These are phyloP conservation scores for Caulochytrium protostelioides DNA, from an alignment of 371 early-diverging fungal genomes.

Conservation along the genomic window DNA sequence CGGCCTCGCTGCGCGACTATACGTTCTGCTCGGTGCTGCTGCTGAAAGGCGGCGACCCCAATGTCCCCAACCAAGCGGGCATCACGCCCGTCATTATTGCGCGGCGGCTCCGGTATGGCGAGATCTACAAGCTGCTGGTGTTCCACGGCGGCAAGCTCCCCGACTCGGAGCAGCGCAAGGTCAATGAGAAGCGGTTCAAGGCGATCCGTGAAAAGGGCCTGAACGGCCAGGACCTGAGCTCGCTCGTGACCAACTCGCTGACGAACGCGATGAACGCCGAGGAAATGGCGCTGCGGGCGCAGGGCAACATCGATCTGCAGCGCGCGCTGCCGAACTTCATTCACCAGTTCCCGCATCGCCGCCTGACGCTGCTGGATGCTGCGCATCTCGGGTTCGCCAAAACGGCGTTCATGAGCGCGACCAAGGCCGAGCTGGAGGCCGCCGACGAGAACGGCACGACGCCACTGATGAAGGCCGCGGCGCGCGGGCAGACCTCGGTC, in stretches of 20 bases:
- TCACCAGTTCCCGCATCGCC: no score
- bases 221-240: background rate
- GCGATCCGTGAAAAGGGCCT: no score
- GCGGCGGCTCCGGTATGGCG: slow-evolving; percentile 5
- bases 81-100: slow-evolving; percentile 15
- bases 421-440: no score
- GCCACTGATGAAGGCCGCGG: slow-evolving; percentile 23
- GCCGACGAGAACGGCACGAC: slow-evolving; percentile 13
- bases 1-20: slow-evolving; percentile 15
- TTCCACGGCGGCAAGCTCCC: slow-evolving; percentile 15
- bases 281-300: background rate
- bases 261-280: no score
- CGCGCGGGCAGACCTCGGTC: slow-evolving; percentile 8
- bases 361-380: slow-evolving; percentile 3
- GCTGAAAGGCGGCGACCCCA: slow-evolving; percentile 24
- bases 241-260: background rate
- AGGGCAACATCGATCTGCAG: background rate
- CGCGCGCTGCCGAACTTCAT: no score
- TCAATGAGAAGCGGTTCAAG: no score
- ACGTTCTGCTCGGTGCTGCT: slow-evolving; percentile 13
- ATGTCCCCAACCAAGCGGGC: slow-evolving; percentile 13
- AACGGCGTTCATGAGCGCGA: no score
- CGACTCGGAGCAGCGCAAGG: no score
- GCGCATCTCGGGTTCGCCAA: slow-evolving; percentile 12
- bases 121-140: slow-evolving; percentile 5